Base-by-base conservation (phyloP, 2,329 filamentous ascomycete species). In the Helotiales sp. region DNA sequence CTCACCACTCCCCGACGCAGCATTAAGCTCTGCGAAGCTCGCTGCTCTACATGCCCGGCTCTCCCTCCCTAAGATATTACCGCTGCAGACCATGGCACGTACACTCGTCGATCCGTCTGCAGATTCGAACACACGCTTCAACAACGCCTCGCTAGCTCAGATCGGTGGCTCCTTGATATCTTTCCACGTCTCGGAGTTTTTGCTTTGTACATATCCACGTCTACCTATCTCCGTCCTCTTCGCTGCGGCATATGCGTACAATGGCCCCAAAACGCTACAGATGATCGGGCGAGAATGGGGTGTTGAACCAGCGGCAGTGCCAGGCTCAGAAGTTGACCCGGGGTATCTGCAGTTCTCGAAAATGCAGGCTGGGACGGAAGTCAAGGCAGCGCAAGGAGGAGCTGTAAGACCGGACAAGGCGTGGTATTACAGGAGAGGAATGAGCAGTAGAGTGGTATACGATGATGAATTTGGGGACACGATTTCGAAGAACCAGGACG, bases 41-140 rank as follows among this genome's bases (percentile, higher is more conserved):
- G 89, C 93, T 71, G 94, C 96, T 71, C 88, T 99, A 54, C 94
- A 97, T 80, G 93, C 94, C 74, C 92, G 96, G 79, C 87, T 99
- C 69, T 88, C 89, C 47, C 88, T 99, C 65, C 90, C 94, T 26
- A 85, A 87, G 70, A 92, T 91, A 80, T 86, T 98, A 70, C 95
- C 96, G 40, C 81, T 97, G 68, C 86, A 96, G 82, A 95, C 92
- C 5, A 87, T 99, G 72, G 94, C 93, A 69, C 89, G 95, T 69
- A 89, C 93, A 63, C 88, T 99, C 69, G 87, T 98, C 75, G 92
- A 97, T 79, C 83, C 89, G 34, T 94, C 94, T 22, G 95, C 95
- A 68, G 95, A 98, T 78, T 78, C 86, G 13, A 88, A 93, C 79
- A 83, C 88, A 59, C 86, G 86, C 74, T 97, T 96, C 85, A 99